Percentiles rank a stretch among this genome's conserved stretches.
Evolutionary conservation across 352 stramenopile genomes (phyloP).

Genomic region (Vaucheria bursata): DNA sequence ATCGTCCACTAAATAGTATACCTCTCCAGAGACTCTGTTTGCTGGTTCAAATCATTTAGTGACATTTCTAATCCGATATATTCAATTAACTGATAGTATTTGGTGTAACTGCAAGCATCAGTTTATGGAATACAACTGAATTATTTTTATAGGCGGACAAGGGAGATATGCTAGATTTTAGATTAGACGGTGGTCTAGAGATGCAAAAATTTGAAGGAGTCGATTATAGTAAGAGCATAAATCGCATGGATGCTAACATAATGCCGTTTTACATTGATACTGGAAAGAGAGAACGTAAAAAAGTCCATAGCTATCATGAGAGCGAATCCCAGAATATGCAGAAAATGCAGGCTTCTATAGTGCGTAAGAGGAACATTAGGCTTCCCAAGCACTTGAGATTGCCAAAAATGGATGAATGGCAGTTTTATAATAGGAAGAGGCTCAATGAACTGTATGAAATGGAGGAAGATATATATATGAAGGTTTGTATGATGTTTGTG

Average conservation of each 20-base stretch:
- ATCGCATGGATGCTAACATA: slow-evolving; percentile 17
- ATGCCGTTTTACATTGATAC: slow-evolving; percentile 48
- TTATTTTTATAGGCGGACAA: slow-evolving; percentile 66
- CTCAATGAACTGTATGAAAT: slow-evolving; percentile 62
- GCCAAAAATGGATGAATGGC: slow-evolving; percentile 66
- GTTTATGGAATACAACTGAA: slow-evolving; percentile 50
- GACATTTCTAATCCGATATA: no score
- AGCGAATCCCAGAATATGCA: background rate
- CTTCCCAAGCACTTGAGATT: slow-evolving; percentile 61
- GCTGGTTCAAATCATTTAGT: background rate
- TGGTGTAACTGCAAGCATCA: no score
- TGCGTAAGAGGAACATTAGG: slow-evolving; percentile 52
- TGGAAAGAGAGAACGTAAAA: slow-evolving; percentile 47
- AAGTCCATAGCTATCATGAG: slow-evolving; percentile 19
- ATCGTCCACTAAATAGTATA: background rate
- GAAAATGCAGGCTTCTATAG: background rate
- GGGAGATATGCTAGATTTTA: slow-evolving; percentile 69
- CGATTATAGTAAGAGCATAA: slow-evolving; percentile 66
- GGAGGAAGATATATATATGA: slow-evolving; percentile 53
- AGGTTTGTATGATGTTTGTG: slow-evolving; percentile 1
- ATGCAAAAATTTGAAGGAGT: slow-evolving; percentile 88
- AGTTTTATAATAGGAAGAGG: slow-evolving; percentile 64
- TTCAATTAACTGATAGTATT: no score
- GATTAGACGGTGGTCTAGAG: slow-evolving; percentile 77
- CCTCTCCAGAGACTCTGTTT: background rate